A percentile compares a stretch with the other conserved stretches of the same genome.
These are phyloP conservation scores for Boletus coccyginus DNA, from an alignment of 768 basidiomycete species.

Conservation along the genomic window DNA sequence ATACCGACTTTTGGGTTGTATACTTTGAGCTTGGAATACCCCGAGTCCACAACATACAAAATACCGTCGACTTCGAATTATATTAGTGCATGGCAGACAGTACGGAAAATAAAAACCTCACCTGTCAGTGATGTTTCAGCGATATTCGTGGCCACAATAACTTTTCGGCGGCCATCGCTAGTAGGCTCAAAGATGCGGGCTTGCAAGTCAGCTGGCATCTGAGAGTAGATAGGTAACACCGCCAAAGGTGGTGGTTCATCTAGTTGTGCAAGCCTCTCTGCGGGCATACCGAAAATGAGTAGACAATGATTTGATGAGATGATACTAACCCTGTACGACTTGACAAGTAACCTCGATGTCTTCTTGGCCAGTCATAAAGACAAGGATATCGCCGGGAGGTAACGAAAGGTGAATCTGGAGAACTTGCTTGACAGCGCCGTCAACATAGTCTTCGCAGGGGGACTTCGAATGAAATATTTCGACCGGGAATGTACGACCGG, in stretches of 20 bases:
- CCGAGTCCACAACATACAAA: slow-evolving; percentile 93
- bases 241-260: slow-evolving; percentile 86
- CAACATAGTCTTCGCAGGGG: slow-evolving; percentile 98
- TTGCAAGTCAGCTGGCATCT: slow-evolving; percentile 99
- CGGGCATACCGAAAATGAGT: neutral
- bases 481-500: slow-evolving; percentile 94
- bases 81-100: slow-evolving; percentile 5
- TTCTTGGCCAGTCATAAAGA: slow-evolving; percentile 99
- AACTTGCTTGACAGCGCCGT: slow-evolving; percentile 96
- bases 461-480: slow-evolving; percentile 96
- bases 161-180: slow-evolving; percentile 89
- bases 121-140: slow-evolving; percentile 97
- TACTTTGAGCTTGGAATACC: slow-evolving; percentile 96
- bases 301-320: neutral
- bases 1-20: slow-evolving; percentile 99
- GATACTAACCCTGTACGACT: slow-evolving; percentile 74
- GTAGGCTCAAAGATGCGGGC: slow-evolving; percentile 98
- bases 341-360: slow-evolving; percentile 98
- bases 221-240: slow-evolving; percentile 97
- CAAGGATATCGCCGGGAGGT: slow-evolving; percentile 91
- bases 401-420: slow-evolving; percentile 93
- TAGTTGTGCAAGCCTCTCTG: slow-evolving; percentile 90
- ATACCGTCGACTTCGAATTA: slow-evolving; percentile 83
- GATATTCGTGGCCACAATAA: slow-evolving; percentile 98
- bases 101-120: slow-evolving; percentile 26